Evolutionary conservation across 805 yeast genomes (phyloP), one percentile per base, ranked within the genome.

Genomic region (Lipomyces kockii): DNA sequence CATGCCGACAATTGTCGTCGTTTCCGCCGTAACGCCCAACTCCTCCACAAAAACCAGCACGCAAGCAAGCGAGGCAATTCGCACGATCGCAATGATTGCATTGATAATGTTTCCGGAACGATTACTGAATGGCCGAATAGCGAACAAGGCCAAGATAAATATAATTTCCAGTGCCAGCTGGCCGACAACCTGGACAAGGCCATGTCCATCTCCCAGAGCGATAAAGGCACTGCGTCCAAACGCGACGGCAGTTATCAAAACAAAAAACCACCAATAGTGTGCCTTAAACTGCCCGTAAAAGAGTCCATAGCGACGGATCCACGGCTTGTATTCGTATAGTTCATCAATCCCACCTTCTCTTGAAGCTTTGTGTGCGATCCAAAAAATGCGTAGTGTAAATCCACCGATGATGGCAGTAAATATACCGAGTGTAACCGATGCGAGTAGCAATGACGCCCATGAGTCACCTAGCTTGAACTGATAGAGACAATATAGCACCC

Each of bases 201-300:
- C 78, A 51, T 76, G 71, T 14, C 78, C 78, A 32, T 75, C 72
- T 6, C 75, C 79, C 2, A 78, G 72, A 0, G 77, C 79, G 61
- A 77, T 68, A 56, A 78, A 75, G 22, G 79, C 78, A 60, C 75
- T 76, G 46, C 78, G 68, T 22, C 72, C 74, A 64, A 77, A 72
- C 8, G 76, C 65, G 1, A 74, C 75, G 12, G 60, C 53, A 25
- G 75, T 46, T 9, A 70, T 55, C 8, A 73, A 66, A 6, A 78
- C 68, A 59, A 78, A 77, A 54, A 74, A 73, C 79, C 79, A 78
- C 79, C 80, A 78, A 65, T 68, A 75, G 53, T 67, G 61, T 46
- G 75, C 71, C 60, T 72, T 71, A 66, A 74, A 77, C 66, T 76
- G 77, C 63, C 76, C 77, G 64, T 78, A 77, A 58, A 78, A 74